Percentiles rank a stretch among this genome's conserved stretches.
These are phyloP conservation scores for Nicotiana paniculata DNA, from an alignment of 257 asterid species.

Conservation along the genomic window DNA sequence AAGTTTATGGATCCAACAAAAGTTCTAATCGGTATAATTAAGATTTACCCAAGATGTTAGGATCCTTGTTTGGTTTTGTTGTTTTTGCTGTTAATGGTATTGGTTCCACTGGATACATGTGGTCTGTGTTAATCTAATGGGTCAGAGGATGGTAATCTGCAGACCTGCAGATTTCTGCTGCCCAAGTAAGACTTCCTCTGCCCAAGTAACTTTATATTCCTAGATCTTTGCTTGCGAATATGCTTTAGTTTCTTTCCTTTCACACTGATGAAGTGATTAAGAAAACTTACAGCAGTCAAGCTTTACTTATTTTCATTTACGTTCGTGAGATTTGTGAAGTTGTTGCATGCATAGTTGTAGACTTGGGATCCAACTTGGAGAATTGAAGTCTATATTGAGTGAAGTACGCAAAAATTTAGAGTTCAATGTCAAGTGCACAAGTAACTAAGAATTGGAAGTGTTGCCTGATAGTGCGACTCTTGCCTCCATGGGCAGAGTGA, in stretches of 20 bases:
- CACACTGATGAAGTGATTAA: neutral
- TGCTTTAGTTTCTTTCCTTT: neutral
- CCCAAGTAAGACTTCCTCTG: conserved; percentile 26
- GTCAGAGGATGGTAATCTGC: conserved; percentile 24
- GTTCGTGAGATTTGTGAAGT: neutral
- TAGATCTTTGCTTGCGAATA: neutral
- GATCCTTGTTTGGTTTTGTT: conserved; percentile 15
- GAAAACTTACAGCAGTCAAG: neutral
- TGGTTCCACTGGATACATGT: conserved; percentile 14
- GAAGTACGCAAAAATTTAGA: neutral
- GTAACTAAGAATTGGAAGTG: neutral
- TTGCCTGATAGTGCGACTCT: neutral
- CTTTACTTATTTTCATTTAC: neutral
- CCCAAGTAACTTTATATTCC: neutral
- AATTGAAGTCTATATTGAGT: neutral
- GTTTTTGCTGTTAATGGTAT: conserved; percentile 14
- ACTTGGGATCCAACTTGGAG: neutral
- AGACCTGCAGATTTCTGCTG: conserved; percentile 23
- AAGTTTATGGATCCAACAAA: neutral
- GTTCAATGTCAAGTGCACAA: neutral
- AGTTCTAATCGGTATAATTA: neutral
- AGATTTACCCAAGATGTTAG: conserved; percentile 11
- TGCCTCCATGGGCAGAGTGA: neutral
- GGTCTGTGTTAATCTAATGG: conserved; percentile 13
- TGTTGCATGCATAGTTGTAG: neutral